Percentiles rank a stretch among this genome's conserved stretches.
Conservation (phyloP, 441 rosid species). For the Mallotus japonicus region DNA sequence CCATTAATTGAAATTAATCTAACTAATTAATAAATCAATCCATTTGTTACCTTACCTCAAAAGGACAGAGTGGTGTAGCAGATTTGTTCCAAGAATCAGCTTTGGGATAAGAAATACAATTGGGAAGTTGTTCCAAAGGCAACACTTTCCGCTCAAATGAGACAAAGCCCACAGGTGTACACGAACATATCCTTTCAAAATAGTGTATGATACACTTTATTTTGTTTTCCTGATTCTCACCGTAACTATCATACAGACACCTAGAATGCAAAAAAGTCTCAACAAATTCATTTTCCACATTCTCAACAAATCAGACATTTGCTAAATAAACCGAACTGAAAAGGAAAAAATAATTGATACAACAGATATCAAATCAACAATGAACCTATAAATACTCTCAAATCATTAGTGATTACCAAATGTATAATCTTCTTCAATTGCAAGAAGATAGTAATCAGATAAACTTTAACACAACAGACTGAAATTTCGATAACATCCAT, state of each 20-base stretch:
- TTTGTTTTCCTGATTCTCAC: constrained; percentile 67
- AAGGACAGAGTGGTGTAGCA: constrained; percentile 49
- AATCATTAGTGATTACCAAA: not conserved
- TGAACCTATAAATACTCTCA: not conserved
- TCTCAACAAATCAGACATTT: not conserved
- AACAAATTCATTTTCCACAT: no score
- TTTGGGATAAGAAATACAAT: constrained; percentile 40
- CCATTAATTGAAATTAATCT: constrained; percentile 8
- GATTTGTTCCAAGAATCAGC: constrained; percentile 75
- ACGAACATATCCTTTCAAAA: constrained; percentile 68
- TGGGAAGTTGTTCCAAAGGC: constrained; percentile 37
- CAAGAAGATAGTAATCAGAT: not conserved
- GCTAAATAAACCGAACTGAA: not conserved
- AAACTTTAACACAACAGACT: not conserved
- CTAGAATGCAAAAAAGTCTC: constrained; percentile 42
- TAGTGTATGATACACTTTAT: constrained; percentile 73
- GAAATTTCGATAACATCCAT: not conserved
- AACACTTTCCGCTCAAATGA: constrained; percentile 89
- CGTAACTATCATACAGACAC: constrained; percentile 56
- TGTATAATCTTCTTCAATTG: not conserved
- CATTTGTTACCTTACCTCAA: constrained; percentile 51
- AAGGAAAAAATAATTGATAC: not conserved
- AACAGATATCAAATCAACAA: constrained; percentile 1
- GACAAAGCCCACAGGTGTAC: constrained; percentile 57
- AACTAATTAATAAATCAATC: not conserved